Conservation (phyloP, 1,139 yeast genomes). For the Arxiozyma bovina region DNA sequence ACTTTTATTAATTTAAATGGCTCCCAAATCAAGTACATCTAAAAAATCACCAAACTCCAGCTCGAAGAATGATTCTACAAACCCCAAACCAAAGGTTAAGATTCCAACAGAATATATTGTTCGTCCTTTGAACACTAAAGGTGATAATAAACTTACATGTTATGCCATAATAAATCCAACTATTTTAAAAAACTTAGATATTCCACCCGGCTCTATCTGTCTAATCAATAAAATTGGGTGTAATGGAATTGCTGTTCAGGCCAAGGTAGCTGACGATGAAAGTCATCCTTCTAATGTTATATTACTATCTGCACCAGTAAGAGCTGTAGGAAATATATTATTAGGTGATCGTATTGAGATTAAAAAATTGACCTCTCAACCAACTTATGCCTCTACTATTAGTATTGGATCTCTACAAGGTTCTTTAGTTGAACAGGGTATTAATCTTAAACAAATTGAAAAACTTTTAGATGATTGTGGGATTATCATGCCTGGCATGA, state of each 20-base stretch:
- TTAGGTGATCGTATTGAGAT: constrained; percentile 66
- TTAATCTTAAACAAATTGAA: constrained; percentile 28
- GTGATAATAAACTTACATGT: constrained; percentile 32
- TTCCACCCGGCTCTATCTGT: constrained; percentile 48
- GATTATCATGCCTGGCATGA: constrained; percentile 49
- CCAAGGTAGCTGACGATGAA: constrained; percentile 36
- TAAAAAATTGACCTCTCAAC: constrained; percentile 40
- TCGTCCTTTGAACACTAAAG: constrained; percentile 42
- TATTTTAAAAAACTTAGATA: constrained; percentile 45
- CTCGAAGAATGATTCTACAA: constrained; percentile 11
- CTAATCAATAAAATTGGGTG: constrained; percentile 42
- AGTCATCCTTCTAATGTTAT: constrained; percentile 40
- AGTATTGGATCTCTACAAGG: constrained; percentile 29
- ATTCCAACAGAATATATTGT: constrained; percentile 42
- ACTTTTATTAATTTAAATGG: constrained; percentile 14
- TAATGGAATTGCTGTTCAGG: constrained; percentile 41
- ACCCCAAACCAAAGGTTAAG: constrained; percentile 31
- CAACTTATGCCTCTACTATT: constrained; percentile 39
- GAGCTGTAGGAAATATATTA: constrained; percentile 49
- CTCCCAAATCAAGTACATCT: constrained; percentile 25
- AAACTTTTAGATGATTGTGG: constrained; percentile 44
- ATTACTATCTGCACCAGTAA: constrained; percentile 40
- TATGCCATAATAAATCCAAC: constrained; percentile 46
- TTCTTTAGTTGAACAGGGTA: constrained; percentile 15
- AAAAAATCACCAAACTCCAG: constrained; percentile 26